Conservation (phyloP, 2,329 filamentous ascomycete species). For the Xylaria sp. region DNA sequence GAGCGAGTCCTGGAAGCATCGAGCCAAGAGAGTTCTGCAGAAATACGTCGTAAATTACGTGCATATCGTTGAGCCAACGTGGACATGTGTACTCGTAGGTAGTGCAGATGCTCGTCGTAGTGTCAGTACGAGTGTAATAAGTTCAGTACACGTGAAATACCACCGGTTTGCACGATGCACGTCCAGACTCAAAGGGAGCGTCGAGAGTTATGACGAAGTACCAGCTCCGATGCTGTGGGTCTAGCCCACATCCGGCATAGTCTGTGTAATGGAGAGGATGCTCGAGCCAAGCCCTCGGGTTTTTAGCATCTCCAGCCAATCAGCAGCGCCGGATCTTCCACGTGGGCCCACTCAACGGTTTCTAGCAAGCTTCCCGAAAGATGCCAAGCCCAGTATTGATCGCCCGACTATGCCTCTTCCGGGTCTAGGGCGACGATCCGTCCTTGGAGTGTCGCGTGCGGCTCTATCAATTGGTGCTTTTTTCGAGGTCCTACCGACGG, state of each 20-base stretch:
- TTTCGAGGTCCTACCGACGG: background rate
- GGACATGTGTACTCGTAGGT: background rate
- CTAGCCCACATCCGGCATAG: background rate
- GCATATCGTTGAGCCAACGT: background rate
- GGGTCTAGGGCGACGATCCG: background rate
- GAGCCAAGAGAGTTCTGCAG: background rate
- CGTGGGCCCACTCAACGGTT: conserved; percentile 14
- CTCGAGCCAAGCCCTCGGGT: conserved; percentile 10
- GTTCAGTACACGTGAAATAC: background rate
- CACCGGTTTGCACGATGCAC: background rate
- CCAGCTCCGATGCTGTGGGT: background rate
- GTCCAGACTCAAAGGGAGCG: background rate
- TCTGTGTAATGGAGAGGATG: background rate
- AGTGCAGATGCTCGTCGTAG: too few relatives aligned
- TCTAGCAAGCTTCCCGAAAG: conserved; percentile 1
- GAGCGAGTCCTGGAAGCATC: background rate
- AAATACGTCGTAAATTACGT: background rate
- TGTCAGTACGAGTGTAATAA: too few relatives aligned
- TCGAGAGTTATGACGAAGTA: too few relatives aligned
- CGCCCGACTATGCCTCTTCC: background rate
- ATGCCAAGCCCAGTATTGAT: background rate
- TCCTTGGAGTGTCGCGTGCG: background rate
- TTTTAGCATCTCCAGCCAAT: conserved; percentile 14
- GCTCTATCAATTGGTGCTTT: conserved; percentile 2
- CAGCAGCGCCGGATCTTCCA: conserved; percentile 1